Evolutionary conservation across 108 stramenopile genomes (phyloP).

Genomic region (Fragilariopsis cylindrus): DNA sequence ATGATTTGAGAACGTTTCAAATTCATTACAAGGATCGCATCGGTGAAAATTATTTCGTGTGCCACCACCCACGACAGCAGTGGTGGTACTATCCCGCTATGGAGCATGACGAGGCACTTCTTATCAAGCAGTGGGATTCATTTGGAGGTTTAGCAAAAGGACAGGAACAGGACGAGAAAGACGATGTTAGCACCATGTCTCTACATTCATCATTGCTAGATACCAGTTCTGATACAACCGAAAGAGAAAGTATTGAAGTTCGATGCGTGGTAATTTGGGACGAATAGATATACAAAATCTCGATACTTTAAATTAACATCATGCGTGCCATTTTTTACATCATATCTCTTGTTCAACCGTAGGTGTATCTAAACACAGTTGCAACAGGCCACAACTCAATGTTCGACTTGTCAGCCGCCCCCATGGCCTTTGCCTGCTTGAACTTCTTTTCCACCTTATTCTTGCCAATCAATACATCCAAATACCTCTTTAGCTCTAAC

Average conservation of each 20-base stretch:
- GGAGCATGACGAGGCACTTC: slow-evolving; percentile 48
- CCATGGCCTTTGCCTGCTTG: no score
- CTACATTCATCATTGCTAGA: slow-evolving; percentile 38
- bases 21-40: slow-evolving; percentile 64
- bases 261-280: slow-evolving; percentile 53
- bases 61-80: slow-evolving; percentile 26
- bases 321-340: no score
- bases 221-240: slow-evolving; percentile 24
- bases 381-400: no score
- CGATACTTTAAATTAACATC: neutral
- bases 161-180: neutral
- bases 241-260: slow-evolving; percentile 55
- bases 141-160: slow-evolving; percentile 34
- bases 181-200: neutral
- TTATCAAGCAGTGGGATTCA: slow-evolving; percentile 55
- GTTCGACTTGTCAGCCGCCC: no score
- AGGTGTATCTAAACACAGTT: no score
- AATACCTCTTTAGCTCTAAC: no score
- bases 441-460: no score
- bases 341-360: no score
- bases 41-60: slow-evolving; percentile 59
- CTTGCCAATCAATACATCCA: no score
- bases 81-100: slow-evolving; percentile 66
- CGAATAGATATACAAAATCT: neutral
- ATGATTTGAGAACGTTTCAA: slow-evolving; percentile 46